A percentile compares a stretch with the other conserved stretches of the same genome.
Evolutionary conservation across 2,329 filamentous ascomycete species (phyloP).

Genomic region (Diaporthe sp.): DNA sequence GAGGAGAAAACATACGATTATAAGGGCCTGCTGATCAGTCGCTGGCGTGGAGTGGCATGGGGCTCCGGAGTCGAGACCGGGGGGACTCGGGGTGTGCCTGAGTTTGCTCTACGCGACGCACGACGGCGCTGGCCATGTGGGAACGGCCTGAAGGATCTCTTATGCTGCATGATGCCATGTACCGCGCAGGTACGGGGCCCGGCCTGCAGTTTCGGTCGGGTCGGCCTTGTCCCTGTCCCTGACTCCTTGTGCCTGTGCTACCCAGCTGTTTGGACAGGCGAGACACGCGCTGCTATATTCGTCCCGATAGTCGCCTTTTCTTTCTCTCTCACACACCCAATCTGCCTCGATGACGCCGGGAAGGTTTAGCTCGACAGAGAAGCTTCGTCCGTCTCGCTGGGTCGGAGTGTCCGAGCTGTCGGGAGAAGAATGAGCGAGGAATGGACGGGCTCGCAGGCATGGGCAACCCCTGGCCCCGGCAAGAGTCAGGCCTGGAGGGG

Average conservation of each 20-base stretch:
- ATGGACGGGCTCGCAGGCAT: constrained; percentile 2
- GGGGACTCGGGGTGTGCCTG: constrained; percentile 32
- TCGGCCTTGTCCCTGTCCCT: constrained; percentile 16
- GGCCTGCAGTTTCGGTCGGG: constrained; percentile 21
- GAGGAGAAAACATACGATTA: constrained; percentile 43
- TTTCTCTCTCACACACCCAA: too few species aligned
- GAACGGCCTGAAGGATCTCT: constrained; percentile 20
- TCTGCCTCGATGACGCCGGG: neutral
- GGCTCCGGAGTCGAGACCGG: constrained; percentile 30
- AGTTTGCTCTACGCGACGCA: constrained; percentile 23
- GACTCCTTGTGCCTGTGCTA: neutral
- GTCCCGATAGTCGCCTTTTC: constrained; percentile 17
- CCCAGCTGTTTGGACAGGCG: neutral
- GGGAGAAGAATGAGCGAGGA: constrained; percentile 20
- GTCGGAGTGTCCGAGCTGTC: constrained; percentile 25
- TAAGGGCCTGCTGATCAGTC: constrained; percentile 40
- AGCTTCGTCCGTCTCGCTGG: constrained; percentile 18
- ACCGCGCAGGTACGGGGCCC: constrained; percentile 27
- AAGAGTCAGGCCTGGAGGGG: constrained; percentile 31
- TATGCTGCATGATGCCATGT: constrained; percentile 32
- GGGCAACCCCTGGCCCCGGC: constrained; percentile 35
- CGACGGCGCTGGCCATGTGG: constrained; percentile 34
- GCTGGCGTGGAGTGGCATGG: constrained; percentile 37
- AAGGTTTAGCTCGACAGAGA: neutral
- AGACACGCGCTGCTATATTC: constrained; percentile 29